Base-by-base conservation (phyloP, 768 basidiomycete species). In the Mycena capillaripes region DNA sequence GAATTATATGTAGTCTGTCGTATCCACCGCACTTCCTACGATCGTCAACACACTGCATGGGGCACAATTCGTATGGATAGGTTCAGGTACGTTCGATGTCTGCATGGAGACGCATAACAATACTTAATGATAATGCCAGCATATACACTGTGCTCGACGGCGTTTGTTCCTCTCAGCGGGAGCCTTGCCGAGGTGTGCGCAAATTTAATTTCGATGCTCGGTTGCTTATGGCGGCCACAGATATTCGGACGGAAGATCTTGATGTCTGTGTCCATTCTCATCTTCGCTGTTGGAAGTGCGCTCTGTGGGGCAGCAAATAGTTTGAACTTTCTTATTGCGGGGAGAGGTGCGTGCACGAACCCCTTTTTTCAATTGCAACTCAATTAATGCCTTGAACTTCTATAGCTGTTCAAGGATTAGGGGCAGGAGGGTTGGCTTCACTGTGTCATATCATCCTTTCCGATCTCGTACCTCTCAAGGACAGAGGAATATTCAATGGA, bases 231-330 rank as follows among this genome's bases (percentile, higher is more conserved):
- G 16, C 38, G 36, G 9, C 4, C n/a, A 7, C 36, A 82, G 63
- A 75, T 78, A n/a, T 85, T 89, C 42, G 87, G 87, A 32, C 79
- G 87, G 2, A 76, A 80, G 17, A 80, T 82, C 7, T 70, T 81
- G 29, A 72, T 86, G 50, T 68, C 86, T 0, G 17, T 75, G 0
- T 73, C 80, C 3, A 76, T 87, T 21, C 48, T 76, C 2, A 69
- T 86, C 29, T 88, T 88, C 66, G 83, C 84, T 0, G 52, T 86
- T 25, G 89, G 89, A 0, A 85, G 84, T 27, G 85, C 83, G 14
- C 42, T 90, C 0, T 84, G 82, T 12, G 88, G 86, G 0, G 79
- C 81, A 25, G 34, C 56, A 19, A 58, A 23, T n/a, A 58, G 56
- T 58, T 25, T 58, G 30, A 38, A 38, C n/a, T 58, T 58, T 30